These are phyloP conservation scores for Citrullus mucosospermus DNA, from an alignment of 306 rosid genomes.

Conservation along the genomic window DNA sequence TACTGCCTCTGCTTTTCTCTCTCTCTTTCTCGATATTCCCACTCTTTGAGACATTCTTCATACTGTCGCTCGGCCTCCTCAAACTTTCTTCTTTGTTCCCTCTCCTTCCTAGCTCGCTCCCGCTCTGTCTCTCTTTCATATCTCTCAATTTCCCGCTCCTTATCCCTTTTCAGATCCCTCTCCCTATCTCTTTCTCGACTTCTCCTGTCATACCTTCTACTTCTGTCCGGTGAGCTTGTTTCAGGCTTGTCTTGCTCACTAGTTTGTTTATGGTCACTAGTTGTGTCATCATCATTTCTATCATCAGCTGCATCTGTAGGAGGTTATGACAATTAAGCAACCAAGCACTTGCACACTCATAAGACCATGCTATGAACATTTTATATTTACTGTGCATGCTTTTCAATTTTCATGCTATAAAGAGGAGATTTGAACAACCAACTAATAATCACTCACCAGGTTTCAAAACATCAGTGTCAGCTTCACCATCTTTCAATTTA, in stretches of 20 bases:
- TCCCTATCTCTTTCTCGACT: slow-evolving; percentile 82
- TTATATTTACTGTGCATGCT: background rate
- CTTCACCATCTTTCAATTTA: slow-evolving; percentile 67
- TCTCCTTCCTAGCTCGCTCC: slow-evolving; percentile 85
- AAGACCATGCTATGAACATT: background rate
- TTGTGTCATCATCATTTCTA: slow-evolving; percentile 60
- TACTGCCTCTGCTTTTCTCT: slow-evolving; percentile 83
- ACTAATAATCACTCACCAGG: slow-evolving; percentile 41
- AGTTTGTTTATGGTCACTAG: slow-evolving; percentile 40
- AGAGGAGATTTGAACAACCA: slow-evolving; percentile 6
- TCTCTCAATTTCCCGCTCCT: slow-evolving; percentile 92
- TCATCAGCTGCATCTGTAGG: slow-evolving; percentile 55
- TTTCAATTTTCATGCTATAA: background rate
- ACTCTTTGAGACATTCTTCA: slow-evolving; percentile 77
- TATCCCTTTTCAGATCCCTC: slow-evolving; percentile 77
- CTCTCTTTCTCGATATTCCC: slow-evolving; percentile 97
- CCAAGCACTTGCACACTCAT: background rate
- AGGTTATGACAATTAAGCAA: slow-evolving; percentile 6
- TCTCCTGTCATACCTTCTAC: slow-evolving; percentile 70
- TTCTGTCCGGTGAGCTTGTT: slow-evolving; percentile 67
- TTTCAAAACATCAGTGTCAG: slow-evolving; percentile 40
- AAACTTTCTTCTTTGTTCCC: slow-evolving; percentile 81
- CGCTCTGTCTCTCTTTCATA: slow-evolving; percentile 97
- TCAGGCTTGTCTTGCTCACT: slow-evolving; percentile 71
- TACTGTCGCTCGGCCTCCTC: slow-evolving; percentile 87